Evolutionary conservation across 805 yeast genomes (phyloP).

Genomic region (Candida manassasensis): DNA sequence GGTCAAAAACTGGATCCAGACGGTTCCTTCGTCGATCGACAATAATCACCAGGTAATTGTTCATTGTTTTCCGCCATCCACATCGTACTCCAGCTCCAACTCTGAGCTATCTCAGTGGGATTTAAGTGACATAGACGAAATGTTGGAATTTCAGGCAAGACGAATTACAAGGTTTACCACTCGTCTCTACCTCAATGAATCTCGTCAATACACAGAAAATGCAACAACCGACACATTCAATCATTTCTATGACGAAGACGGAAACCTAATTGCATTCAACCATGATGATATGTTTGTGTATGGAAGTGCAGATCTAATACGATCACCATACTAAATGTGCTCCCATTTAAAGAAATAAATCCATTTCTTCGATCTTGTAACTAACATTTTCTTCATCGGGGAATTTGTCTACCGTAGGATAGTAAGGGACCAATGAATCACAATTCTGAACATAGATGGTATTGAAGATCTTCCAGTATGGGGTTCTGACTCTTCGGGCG

Average conservation of each 20-base stretch:
- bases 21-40: slow-evolving; percentile 45
- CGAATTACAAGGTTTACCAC: slow-evolving; percentile 44
- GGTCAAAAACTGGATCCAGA: slow-evolving; percentile 58
- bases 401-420: slow-evolving; percentile 52
- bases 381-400: slow-evolving; percentile 16
- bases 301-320: neutral
- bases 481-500: slow-evolving; percentile 75
- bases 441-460: slow-evolving; percentile 65
- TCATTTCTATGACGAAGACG: slow-evolving; percentile 21
- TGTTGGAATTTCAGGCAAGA: slow-evolving; percentile 50
- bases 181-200: slow-evolving; percentile 33
- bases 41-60: slow-evolving; percentile 14
- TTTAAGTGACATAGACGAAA: slow-evolving; percentile 22
- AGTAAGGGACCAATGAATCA: slow-evolving; percentile 77
- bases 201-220: slow-evolving; percentile 18
- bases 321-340: neutral
- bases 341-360: slow-evolving; percentile 30
- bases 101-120: slow-evolving; percentile 13
- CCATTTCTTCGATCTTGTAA: slow-evolving; percentile 48
- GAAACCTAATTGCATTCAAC: slow-evolving; percentile 25
- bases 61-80: slow-evolving; percentile 49
- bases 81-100: slow-evolving; percentile 25
- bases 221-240: slow-evolving; percentile 14
- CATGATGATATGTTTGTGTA: slow-evolving; percentile 17
- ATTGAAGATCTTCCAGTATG: slow-evolving; percentile 85